Percentiles rank a stretch among this genome's conserved stretches.
phyloP scores from a whole-genome alignment of 257 asterid genomes.

The Gentiana straminea region DNA sequence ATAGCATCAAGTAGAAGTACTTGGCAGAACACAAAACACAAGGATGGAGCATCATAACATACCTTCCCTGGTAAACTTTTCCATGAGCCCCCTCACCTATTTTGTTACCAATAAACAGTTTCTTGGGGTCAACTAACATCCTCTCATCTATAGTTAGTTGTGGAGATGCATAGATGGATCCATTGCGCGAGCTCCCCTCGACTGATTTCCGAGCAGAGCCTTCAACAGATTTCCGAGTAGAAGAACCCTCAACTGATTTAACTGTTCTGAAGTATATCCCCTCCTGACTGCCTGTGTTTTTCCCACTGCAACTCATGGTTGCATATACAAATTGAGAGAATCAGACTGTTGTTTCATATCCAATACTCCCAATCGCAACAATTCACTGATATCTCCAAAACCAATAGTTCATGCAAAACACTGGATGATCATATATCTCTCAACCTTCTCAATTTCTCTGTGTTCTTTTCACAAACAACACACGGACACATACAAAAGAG shows the following conservation, averaged over 20 bases:
- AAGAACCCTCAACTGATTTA: no score
- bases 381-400: conserved; percentile 13
- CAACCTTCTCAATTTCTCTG: conserved; percentile 3
- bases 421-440: conserved; percentile 14
- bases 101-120: conserved; percentile 72
- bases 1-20: no score
- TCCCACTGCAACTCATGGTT: conserved; percentile 75
- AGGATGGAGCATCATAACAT: conserved; percentile 6
- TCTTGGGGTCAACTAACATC: conserved; percentile 78
- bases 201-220: conserved; percentile 31
- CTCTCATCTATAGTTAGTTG: conserved; percentile 55
- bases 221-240: conserved; percentile 33
- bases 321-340: conserved; percentile 26
- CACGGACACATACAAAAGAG: no score
- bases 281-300: conserved; percentile 36
- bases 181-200: conserved; percentile 42
- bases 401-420: conserved; percentile 8
- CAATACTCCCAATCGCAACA: conserved; percentile 14
- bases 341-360: conserved; percentile 40
- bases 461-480: no score
- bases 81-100: conserved; percentile 99
- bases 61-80: conserved; percentile 96
- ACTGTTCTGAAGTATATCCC: conserved; percentile 22
- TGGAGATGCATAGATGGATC: conserved; percentile 30
- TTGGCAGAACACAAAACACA: no score